phyloP scores from a whole-genome alignment of 2,329 filamentous ascomycete genomes.

The Juglanconis sp. region DNA sequence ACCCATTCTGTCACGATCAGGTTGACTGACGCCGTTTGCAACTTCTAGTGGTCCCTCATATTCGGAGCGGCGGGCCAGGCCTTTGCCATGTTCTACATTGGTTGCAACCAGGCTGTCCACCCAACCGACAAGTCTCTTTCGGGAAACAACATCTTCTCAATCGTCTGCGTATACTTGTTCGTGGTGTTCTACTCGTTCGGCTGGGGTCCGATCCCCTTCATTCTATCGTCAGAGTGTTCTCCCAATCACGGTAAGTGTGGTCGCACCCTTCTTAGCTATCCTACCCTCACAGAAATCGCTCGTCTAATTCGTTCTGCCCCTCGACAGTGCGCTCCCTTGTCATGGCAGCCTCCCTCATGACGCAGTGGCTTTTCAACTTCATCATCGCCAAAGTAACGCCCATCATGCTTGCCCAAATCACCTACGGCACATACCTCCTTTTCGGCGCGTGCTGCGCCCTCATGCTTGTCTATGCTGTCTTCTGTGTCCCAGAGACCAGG shows the following conservation, averaged over 20 bases:
- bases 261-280: too few relatives aligned
- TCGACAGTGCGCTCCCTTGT: slow-evolving; percentile 22
- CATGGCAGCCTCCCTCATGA: slow-evolving; percentile 23
- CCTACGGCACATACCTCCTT: slow-evolving; percentile 52
- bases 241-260: slow-evolving; percentile 20
- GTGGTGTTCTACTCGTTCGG: slow-evolving; percentile 32
- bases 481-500: slow-evolving; percentile 52
- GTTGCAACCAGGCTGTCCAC: slow-evolving; percentile 27
- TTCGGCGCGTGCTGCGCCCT: slow-evolving; percentile 45
- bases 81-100: slow-evolving; percentile 42
- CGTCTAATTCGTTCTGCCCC: not conserved
- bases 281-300: too few relatives aligned
- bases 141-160: slow-evolving; percentile 43
- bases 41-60: slow-evolving; percentile 46
- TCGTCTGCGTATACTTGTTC: slow-evolving; percentile 44
- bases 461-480: slow-evolving; percentile 45
- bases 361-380: slow-evolving; percentile 37
- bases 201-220: slow-evolving; percentile 27
- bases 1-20: not conserved
- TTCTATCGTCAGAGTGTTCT: slow-evolving; percentile 24
- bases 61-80: slow-evolving; percentile 37
- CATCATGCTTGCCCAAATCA: slow-evolving; percentile 38
- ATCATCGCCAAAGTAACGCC: slow-evolving; percentile 37
- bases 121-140: slow-evolving; percentile 27
- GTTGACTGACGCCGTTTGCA: slow-evolving; percentile 39